Percentiles rank a stretch among this genome's conserved stretches.
Conservation (phyloP, 2,329 filamentous ascomycete species). For the Periconia sp. region DNA sequence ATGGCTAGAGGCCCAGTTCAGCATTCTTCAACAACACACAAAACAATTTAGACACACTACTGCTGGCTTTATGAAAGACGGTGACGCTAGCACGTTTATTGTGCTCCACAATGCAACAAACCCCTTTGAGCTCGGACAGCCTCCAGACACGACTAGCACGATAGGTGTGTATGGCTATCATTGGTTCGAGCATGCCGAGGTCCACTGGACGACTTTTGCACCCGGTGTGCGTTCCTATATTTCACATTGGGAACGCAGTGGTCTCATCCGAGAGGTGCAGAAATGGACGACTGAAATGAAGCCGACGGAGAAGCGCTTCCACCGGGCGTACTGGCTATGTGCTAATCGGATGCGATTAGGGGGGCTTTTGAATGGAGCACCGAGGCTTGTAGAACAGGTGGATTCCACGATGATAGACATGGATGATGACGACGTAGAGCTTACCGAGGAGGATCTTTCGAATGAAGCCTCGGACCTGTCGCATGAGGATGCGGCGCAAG, state of each 20-base stretch:
- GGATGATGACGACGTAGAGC: constrained; percentile 1
- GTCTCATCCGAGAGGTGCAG: constrained; percentile 10
- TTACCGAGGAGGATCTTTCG: constrained; percentile 4
- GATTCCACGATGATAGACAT: not conserved
- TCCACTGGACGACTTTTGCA: constrained; percentile 33
- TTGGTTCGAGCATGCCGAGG: constrained; percentile 20
- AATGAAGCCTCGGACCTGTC: not conserved
- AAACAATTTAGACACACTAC: constrained; percentile 21
- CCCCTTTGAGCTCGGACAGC: constrained; percentile 16
- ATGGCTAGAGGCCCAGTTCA: constrained; percentile 15
- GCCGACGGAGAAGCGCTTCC: constrained; percentile 29
- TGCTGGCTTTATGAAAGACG: constrained; percentile 30
- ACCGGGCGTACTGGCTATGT: constrained; percentile 36
- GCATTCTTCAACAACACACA: not conserved
- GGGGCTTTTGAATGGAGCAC: constrained; percentile 18
- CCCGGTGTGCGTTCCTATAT: constrained; percentile 12
- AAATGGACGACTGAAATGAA: constrained; percentile 22
- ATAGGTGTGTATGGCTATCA: constrained; percentile 32
- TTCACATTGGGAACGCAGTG: not conserved
- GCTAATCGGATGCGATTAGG: constrained; percentile 22
- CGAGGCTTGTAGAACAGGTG: not conserved
- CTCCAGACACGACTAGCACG: constrained; percentile 17
- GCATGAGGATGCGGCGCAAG: not conserved
- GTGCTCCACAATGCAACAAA: constrained; percentile 34
- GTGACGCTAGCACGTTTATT: constrained; percentile 24